Base-by-base conservation (phyloP, 495 filamentous ascomycete genomes). In the Platismatia glauca region DNA sequence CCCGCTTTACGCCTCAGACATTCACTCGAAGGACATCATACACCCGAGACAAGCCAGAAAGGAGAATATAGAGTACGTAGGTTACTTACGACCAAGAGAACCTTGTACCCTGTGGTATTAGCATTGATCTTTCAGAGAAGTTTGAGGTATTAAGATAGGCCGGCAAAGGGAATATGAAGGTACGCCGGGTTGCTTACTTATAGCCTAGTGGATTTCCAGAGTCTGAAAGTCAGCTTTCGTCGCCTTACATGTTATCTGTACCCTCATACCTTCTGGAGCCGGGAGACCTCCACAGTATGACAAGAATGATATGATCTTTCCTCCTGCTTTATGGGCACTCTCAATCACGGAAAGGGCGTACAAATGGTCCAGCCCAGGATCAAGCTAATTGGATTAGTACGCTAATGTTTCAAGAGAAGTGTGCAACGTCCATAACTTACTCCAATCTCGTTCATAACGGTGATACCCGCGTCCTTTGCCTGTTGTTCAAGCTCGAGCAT, bases 371-470 rank as follows among this genome's bases (percentile, higher is more conserved):
- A 91, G 61, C 65, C 66, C 39, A 66, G 68, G 63, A 67, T 69
- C 27, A 58, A 60, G 37, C 24, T 31, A 48, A 38, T 48, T 53
- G 12, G 48, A 31, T 53, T 33, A 31, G 15, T 50, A 34, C 58
- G 12, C 7, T 24, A 24, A 8, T 13, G 24, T 46, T 64, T 56
- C 7, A n/a, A 15, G 4, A 38, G 53, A 20, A 34, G 9, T 16
- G 16, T 24, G 5, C 3, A 24, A 35, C n/a, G 18, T 34, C 20
- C 34, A 20, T 59, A 33, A 64, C 48, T 56, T 39, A 62, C 48
- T 60, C 93, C 92, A 72, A 97, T 95, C 83, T 98, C 94, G 72
- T 98, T 97, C 88, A 98, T 89, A 63, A 98, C 91, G 0, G 91
- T 95, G 68, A 98, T 97, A 56, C 91, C 93, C 12, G 95, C 95